These are phyloP conservation scores for Kwoniella dejecticola DNA, from an alignment of 768 basidiomycete species.

Conservation along the genomic window DNA sequence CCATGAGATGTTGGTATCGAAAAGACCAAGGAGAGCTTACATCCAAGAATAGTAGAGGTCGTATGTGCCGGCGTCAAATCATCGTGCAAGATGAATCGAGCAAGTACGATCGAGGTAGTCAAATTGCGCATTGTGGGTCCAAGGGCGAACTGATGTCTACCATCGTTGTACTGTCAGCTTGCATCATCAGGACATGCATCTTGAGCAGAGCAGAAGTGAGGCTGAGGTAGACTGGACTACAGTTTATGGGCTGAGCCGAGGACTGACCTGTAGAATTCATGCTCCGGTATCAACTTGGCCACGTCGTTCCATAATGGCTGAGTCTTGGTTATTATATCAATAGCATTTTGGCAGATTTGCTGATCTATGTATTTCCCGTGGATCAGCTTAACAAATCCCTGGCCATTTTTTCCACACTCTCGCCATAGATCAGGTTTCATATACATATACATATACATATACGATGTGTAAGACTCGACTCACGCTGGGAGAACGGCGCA, in stretches of 20 bases:
- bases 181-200: too few species aligned
- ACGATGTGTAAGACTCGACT: constrained; percentile 5
- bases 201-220: too few species aligned
- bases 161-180: neutral
- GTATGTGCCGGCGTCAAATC: constrained; percentile 50
- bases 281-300: constrained; percentile 48
- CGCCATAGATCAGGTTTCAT: too few species aligned
- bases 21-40: constrained; percentile 42
- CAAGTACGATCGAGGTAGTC: constrained; percentile 51
- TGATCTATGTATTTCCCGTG: too few species aligned
- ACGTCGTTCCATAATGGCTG: constrained; percentile 40
- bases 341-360: constrained; percentile 31
- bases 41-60: constrained; percentile 50
- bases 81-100: constrained; percentile 54
- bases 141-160: constrained; percentile 36
- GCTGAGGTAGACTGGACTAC: too few species aligned
- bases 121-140: constrained; percentile 40
- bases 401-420: too few species aligned
- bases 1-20: too few species aligned
- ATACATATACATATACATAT: neutral
- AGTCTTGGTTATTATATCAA: constrained; percentile 27
- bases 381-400: too few species aligned
- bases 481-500: constrained; percentile 32
- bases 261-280: constrained; percentile 55
- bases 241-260: too few species aligned